Percentiles rank a stretch among this genome's conserved stretches.
Conservation (phyloP, 176 grass and related monocot genomes). For the Eleusine coracana region DNA sequence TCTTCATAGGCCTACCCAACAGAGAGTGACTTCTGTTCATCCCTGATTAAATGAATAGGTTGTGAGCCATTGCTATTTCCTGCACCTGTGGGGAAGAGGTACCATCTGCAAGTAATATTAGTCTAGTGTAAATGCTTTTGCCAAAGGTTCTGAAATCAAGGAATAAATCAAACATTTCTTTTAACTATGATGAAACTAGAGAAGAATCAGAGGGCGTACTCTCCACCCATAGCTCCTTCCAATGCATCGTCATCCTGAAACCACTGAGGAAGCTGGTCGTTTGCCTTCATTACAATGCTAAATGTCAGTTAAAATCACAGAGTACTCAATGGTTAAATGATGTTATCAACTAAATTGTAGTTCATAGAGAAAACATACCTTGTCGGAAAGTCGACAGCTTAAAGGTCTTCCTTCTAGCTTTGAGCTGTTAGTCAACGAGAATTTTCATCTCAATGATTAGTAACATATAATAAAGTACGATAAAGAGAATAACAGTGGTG, state of each 20-base stretch:
- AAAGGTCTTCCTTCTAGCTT: conserved; percentile 84
- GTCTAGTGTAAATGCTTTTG: conserved; percentile 13
- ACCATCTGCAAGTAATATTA: conserved; percentile 68
- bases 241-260: conserved; percentile 95
- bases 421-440: conserved; percentile 54
- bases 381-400: conserved; percentile 92
- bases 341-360: neutral
- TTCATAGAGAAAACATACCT: conserved; percentile 49
- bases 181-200: conserved; percentile 23
- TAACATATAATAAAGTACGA: conserved; percentile 28
- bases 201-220: conserved; percentile 58
- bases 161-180: neutral
- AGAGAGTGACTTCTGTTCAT: conserved; percentile 58
- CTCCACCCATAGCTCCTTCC: conserved; percentile 90
- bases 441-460: conserved; percentile 17
- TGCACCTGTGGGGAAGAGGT: conserved; percentile 57
- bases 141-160: conserved; percentile 15
- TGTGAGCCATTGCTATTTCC: conserved; percentile 44
- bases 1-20: conserved; percentile 62
- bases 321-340: conserved; percentile 11
- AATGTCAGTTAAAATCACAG: conserved; percentile 43
- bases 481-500: neutral
- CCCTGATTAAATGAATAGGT: conserved; percentile 80
- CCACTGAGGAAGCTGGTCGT: conserved; percentile 78
- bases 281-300: conserved; percentile 63